Evolutionary conservation across 1,284 basidiomycete genomes (phyloP).

Genomic region (Violaceomyces palustris): DNA sequence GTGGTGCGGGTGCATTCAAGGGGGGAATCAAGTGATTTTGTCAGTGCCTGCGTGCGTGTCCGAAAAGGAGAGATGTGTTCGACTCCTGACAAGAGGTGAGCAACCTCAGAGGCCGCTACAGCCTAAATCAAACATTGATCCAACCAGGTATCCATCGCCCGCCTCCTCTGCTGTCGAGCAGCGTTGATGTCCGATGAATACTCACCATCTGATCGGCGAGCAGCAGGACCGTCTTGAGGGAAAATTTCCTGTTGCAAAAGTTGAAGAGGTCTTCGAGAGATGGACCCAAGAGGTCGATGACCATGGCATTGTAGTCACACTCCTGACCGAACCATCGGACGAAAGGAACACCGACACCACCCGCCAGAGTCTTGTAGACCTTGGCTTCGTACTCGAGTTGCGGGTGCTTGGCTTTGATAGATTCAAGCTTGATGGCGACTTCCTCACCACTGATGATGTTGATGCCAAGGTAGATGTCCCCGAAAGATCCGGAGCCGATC

Average conservation of each 20-base stretch:
- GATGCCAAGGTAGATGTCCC: conserved; percentile 99
- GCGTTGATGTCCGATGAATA: too few relatives aligned
- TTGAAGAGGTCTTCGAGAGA: conserved; percentile 99
- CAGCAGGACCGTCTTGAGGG: conserved; percentile 90
- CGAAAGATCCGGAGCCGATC: conserved; percentile 98
- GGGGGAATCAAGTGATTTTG: conserved; percentile 4
- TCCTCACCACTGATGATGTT: conserved; percentile 99
- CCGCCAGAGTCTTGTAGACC: conserved; percentile 75
- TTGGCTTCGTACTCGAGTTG: conserved; percentile 88
- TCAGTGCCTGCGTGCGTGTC: too few relatives aligned
- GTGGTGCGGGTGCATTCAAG: conserved; percentile 7
- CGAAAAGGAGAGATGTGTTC: too few relatives aligned
- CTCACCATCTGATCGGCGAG: conserved; percentile 92
- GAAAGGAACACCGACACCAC: conserved; percentile 96
- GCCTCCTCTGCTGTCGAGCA: too few relatives aligned
- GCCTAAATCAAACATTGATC: not conserved
- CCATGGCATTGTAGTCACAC: conserved; percentile 99
- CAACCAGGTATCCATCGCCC: too few relatives aligned
- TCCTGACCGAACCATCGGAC: conserved; percentile 98
- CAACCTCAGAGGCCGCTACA: too few relatives aligned
- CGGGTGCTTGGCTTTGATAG: conserved; percentile 99
- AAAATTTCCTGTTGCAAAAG: conserved; percentile 98
- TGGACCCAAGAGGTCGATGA: conserved; percentile 92
- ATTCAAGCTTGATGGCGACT: conserved; percentile 99
- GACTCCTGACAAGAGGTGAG: too few relatives aligned